phyloP scores from a whole-genome alignment of 179 eudicot species.

The Actinidia polygama region DNA sequence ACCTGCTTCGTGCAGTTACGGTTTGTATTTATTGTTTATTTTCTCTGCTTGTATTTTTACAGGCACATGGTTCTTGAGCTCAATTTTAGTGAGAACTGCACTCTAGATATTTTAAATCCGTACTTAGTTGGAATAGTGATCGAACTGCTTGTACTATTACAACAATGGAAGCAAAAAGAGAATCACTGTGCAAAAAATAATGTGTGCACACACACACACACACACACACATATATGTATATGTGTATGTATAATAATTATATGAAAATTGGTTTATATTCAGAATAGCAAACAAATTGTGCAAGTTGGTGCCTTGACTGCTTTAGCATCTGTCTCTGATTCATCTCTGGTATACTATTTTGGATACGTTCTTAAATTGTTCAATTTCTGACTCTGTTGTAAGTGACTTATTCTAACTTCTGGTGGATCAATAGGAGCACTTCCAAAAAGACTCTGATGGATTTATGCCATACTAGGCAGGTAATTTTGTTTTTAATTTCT shows the following conservation, averaged over 20 bases:
- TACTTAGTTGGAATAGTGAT: slow-evolving; percentile 89
- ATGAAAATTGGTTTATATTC: slow-evolving; percentile 20
- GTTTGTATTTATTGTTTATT: background rate
- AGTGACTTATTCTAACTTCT: slow-evolving; percentile 7
- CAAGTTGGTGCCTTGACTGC: slow-evolving; percentile 99
- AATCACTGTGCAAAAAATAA: too few relatives aligned
- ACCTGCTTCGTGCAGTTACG: too few relatives aligned
- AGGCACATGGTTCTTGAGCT: slow-evolving; percentile 99
- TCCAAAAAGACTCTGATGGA: slow-evolving; percentile 92
- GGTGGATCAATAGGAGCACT: slow-evolving; percentile 67
- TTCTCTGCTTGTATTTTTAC: slow-evolving; percentile 20
- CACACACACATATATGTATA: too few relatives aligned
- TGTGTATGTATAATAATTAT: too few relatives aligned
- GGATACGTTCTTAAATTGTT: background rate
- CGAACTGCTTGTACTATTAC: slow-evolving; percentile 87
- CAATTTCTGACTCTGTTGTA: background rate
- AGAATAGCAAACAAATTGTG: slow-evolving; percentile 99
- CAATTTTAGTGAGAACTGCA: slow-evolving; percentile 97
- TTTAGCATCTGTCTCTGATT: slow-evolving; percentile 97
- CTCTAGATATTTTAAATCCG: slow-evolving; percentile 91
- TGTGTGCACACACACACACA: too few relatives aligned
- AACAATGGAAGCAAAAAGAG: slow-evolving; percentile 46
- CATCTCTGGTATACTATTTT: slow-evolving; percentile 75
- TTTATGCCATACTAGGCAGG: slow-evolving; percentile 99
- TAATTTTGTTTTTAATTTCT: slow-evolving; percentile 21